Evolutionary conservation across 257 asterid genomes (phyloP).

Genomic region (Solanum dulcamara): DNA sequence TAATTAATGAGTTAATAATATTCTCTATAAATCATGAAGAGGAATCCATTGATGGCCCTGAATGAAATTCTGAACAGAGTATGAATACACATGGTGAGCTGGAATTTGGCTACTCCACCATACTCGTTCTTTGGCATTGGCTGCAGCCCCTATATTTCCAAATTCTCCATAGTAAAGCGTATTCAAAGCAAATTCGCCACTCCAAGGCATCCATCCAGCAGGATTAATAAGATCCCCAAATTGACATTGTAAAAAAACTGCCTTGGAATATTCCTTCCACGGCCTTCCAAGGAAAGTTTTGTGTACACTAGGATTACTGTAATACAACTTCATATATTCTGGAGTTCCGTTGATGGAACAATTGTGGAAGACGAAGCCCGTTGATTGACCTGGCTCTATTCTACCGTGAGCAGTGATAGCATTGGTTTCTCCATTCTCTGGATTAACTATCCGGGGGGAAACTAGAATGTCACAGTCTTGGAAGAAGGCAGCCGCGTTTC

Average conservation of each 20-base stretch:
- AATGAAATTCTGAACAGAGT: slow-evolving; percentile 34
- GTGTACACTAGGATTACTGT: slow-evolving; percentile 26
- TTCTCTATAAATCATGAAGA: not conserved
- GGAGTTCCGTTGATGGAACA: slow-evolving; percentile 38
- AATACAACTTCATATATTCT: slow-evolving; percentile 28
- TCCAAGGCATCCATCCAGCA: slow-evolving; percentile 44
- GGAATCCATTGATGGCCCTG: slow-evolving; percentile 44
- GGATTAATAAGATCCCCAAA: slow-evolving; percentile 24
- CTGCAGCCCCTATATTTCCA: slow-evolving; percentile 18
- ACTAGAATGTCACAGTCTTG: slow-evolving; percentile 27
- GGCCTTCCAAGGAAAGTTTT: slow-evolving; percentile 40
- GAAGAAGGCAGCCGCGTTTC: slow-evolving; percentile 37
- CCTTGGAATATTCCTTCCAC: slow-evolving; percentile 44
- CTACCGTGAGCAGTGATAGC: slow-evolving; percentile 48
- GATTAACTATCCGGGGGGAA: slow-evolving; percentile 28
- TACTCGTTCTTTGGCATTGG: slow-evolving; percentile 13
- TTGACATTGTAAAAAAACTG: slow-evolving; percentile 23
- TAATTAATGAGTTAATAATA: not conserved
- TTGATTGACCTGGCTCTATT: slow-evolving; percentile 33
- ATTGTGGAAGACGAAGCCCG: slow-evolving; percentile 34
- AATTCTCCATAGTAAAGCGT: slow-evolving; percentile 41
- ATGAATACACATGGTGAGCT: slow-evolving; percentile 17
- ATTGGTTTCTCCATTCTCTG: slow-evolving; percentile 37
- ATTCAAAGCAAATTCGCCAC: slow-evolving; percentile 28
- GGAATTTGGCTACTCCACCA: slow-evolving; percentile 40